These are phyloP conservation scores for Bretschneidera sinensis DNA, from an alignment of 345 rosid species.

Conservation along the genomic window DNA sequence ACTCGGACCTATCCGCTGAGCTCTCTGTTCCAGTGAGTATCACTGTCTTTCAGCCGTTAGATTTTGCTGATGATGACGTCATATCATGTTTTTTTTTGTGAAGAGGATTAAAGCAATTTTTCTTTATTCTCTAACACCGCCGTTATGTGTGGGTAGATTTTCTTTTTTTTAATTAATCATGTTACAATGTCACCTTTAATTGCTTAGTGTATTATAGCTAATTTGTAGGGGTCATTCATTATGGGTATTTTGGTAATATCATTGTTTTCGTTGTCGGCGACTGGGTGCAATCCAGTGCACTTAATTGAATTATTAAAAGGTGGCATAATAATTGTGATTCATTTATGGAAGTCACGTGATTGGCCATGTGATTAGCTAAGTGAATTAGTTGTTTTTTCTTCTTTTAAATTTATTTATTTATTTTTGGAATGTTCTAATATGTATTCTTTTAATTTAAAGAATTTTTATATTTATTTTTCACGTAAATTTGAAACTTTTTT, in stretches of 20 bases:
- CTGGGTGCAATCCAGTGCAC: constrained; percentile 16
- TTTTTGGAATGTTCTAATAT: neutral
- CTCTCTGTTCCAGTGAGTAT: constrained; percentile 88
- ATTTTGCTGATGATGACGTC: constrained; percentile 17
- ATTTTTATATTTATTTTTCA: too few relatives aligned
- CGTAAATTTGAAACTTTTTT: too few relatives aligned
- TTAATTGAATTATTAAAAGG: constrained; percentile 7
- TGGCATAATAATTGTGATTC: constrained; percentile 19
- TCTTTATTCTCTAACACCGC: too few relatives aligned
- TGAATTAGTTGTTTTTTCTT: neutral
- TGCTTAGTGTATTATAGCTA: constrained; percentile 1
- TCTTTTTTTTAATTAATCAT: too few relatives aligned
- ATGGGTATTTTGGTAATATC: constrained; percentile 5
- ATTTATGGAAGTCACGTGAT: constrained; percentile 38
- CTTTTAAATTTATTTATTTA: too few relatives aligned
- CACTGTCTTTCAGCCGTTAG: constrained; percentile 7
- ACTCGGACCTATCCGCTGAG: constrained; percentile 65
- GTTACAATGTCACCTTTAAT: too few relatives aligned
- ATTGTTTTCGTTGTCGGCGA: constrained; percentile 25
- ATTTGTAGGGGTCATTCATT: constrained; percentile 3
- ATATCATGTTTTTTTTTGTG: neutral
- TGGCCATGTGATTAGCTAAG: constrained; percentile 23
- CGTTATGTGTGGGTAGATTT: too few relatives aligned
- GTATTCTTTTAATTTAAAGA: too few relatives aligned
- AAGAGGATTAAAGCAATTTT: too few relatives aligned